Conservation (phyloP, 495 filamentous ascomycete genomes). For the Aspergillus sclerotiicarbonarius region DNA sequence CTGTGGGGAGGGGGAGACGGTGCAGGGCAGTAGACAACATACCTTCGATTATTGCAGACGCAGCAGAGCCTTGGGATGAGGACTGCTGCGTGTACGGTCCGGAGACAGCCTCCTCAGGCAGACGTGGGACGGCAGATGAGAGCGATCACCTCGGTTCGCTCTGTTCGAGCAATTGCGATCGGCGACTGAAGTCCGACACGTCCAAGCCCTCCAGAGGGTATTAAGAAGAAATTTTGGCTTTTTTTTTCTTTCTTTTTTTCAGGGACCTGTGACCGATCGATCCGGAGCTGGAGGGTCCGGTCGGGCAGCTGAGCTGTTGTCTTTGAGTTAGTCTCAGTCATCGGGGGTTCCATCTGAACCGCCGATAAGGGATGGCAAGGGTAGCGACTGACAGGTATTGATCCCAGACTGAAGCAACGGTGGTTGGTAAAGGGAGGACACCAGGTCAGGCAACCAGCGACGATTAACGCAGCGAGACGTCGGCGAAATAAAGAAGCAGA, state of each 20-base stretch:
- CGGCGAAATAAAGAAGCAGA: constrained; percentile 9
- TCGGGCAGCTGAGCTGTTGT: constrained; percentile 20
- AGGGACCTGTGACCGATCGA: constrained; percentile 2
- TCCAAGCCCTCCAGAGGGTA: constrained; percentile 7
- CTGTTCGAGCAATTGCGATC: constrained; percentile 18
- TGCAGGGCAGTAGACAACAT: constrained; percentile 22
- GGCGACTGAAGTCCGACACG: constrained; percentile 11
- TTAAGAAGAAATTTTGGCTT: background rate
- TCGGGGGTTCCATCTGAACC: constrained; percentile 9
- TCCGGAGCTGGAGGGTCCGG: constrained; percentile 14
- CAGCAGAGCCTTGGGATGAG: constrained; percentile 23
- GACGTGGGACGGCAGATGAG: constrained; percentile 34
- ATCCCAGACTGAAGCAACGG: constrained; percentile 4
- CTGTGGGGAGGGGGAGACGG: too few relatives aligned
- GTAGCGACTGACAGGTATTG: constrained; percentile 9
- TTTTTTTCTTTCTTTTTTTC: constrained; percentile 6
- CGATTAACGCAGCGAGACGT: background rate
- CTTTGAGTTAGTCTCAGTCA: constrained; percentile 15
- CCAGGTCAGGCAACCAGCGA: constrained; percentile 16
- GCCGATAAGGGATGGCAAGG: constrained; percentile 18
- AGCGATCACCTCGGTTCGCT: constrained; percentile 34
- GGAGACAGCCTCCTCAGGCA: constrained; percentile 31
- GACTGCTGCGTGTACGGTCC: constrained; percentile 38
- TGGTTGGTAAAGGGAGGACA: constrained; percentile 19
- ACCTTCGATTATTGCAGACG: constrained; percentile 24